Base-by-base conservation (phyloP, 2,329 filamentous ascomycete genomes). In the Tympanopsis confertula region DNA sequence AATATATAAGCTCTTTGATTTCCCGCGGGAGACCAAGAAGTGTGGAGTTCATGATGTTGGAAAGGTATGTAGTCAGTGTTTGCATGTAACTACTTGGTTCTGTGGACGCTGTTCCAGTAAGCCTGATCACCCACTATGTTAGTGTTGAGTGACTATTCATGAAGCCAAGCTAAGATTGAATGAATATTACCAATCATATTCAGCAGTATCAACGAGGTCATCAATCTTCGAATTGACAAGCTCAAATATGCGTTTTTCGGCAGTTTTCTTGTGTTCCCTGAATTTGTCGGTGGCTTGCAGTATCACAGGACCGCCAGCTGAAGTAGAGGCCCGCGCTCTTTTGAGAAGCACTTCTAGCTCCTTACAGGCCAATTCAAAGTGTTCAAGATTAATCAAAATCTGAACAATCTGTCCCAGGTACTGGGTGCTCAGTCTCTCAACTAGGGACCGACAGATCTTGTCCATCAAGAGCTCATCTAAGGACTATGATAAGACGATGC, bases 171-270 rank as follows among this genome's bases (percentile, higher is more conserved):
- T 3, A 35, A 30, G 13, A 32, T 5, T 12, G 5, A 38, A 18
- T 33, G 33, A 5, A 20, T 45, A 61, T 39, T 61, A 78, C 82
- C 91, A 98, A 56, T 96, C 86, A 54, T 98, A 98, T 59, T 98
- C 91, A 20, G 91, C 89, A 0, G 88, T 95, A 50, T 95, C 89
- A 39, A 98, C 84, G 10, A 98, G 72, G 54, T 98, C 91, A 52
- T 96, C 89, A 49, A 98, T 96, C 65, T 98, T 98, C 40, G 85
- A 93, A 62, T 98, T 96, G 44, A 98, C 91, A 0, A 98, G 73
- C 60, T 98, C 93, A 52, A 98, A 98, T 41, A 98, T 96, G 22
- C 91, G 82, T 61, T 95, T 94, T 54, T 95, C 89, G 0, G 91
- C 91, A 2, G 83, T 88, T 63, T 96, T 95, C 62, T 95, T 95